Evolutionary conservation across 1,284 basidiomycete species (phyloP), one percentile per base, ranked within the genome.

Genomic region (Stereum hirsutum): DNA sequence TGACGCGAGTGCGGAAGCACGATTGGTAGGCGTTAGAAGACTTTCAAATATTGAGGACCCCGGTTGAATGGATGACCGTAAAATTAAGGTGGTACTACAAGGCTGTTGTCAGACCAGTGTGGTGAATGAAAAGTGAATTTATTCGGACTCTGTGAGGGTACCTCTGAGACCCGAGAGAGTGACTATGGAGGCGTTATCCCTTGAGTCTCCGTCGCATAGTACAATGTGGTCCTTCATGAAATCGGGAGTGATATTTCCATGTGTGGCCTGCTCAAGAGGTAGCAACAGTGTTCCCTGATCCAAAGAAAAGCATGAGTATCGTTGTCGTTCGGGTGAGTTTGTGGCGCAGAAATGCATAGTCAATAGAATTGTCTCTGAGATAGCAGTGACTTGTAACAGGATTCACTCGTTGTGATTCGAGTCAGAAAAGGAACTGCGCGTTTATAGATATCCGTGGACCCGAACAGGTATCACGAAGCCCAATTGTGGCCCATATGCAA

Each of bases 91-190:
- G 46, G 77, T 66, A 19, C 81, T 83, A 46, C n/a, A 33, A 23
- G 12, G 27, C 27, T 6, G 12, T n/a, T n/a, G 21, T 39, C 41
- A 45, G 43, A 32, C 3, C 11, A n/a, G 10, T 35, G 33, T 20
- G 21, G 17, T 17, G n/a, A n/a, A 30, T 19, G 11, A n/a, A 39
- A 28, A 33, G 33, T 36, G 49, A 45, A 21, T 39, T 42, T 30
- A 39, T 30, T 44, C 72, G 41, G 58, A 84, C 82, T 69, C 67
- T 42, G 65, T 62, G 17, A 91, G 58, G 8, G 65, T 71, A 8
- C 88, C 89, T 31, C 90, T 69, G 17, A 94, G 63, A 8, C 90
- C 91, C 2, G 89, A 91, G 23, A 91, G 65, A 0, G 89, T 90
- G 5, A 91, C 71, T 11, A 89, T 61, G 27, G 76, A 69, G 17